Evolutionary conservation across 2,329 filamentous ascomycete genomes (phyloP).

Genomic region (Byssothecium circinans): DNA sequence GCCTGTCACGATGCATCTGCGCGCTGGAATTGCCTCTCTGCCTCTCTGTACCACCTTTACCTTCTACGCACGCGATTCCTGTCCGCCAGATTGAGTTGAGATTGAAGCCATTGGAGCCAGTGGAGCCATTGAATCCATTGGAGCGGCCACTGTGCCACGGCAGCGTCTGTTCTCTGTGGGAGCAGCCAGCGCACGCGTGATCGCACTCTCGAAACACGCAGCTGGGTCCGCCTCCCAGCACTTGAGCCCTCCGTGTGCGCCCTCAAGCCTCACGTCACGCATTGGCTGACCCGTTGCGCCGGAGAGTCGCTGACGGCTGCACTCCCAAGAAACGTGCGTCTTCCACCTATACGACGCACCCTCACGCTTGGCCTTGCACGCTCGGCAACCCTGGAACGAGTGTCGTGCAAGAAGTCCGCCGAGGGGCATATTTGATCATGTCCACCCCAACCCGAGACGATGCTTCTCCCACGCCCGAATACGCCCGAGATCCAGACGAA

Average conservation of each 20-base stretch:
- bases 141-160: slow-evolving; percentile 35
- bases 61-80: slow-evolving; percentile 44
- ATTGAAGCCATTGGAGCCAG: slow-evolving; percentile 16
- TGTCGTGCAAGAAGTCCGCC: slow-evolving; percentile 22
- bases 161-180: slow-evolving; percentile 38
- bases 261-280: slow-evolving; percentile 11
- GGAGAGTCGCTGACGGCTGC: slow-evolving; percentile 43
- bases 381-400: not conserved
- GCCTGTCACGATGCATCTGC: slow-evolving; percentile 31
- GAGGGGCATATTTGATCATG: slow-evolving; percentile 47
- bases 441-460: slow-evolving; percentile 51
- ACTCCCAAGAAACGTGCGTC: slow-evolving; percentile 47
- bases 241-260: slow-evolving; percentile 32
- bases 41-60: slow-evolving; percentile 36
- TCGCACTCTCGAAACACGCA: slow-evolving; percentile 45
- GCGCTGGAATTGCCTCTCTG: slow-evolving; percentile 37
- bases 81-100: slow-evolving; percentile 38
- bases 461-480: slow-evolving; percentile 51
- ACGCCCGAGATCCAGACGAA: slow-evolving; percentile 46
- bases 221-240: too few species aligned
- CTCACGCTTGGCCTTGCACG: not conserved
- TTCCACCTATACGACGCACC: not conserved
- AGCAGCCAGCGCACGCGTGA: slow-evolving; percentile 46
- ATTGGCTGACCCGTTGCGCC: slow-evolving; percentile 43
- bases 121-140: slow-evolving; percentile 27